These are phyloP conservation scores for Protomyces inouyei DNA, from an alignment of 1,139 yeast species.

Conservation along the genomic window DNA sequence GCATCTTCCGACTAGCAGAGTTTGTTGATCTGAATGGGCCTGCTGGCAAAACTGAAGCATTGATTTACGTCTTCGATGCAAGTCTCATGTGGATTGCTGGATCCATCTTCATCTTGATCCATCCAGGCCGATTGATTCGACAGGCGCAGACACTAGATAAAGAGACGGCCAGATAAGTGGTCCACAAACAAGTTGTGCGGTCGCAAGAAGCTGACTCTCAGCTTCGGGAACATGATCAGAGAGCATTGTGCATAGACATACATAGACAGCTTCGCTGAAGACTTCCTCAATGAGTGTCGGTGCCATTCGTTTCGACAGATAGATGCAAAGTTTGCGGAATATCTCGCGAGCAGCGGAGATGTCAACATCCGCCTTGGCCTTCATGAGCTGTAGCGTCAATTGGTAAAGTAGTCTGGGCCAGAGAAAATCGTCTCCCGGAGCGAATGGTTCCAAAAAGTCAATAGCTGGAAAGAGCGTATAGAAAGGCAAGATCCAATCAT, in stretches of 20 bases:
- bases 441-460: background rate
- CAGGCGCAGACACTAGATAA: background rate
- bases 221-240: background rate
- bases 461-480: background rate
- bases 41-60: background rate
- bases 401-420: background rate
- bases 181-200: background rate
- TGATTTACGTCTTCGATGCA: background rate
- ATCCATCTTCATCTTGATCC: background rate
- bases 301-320: background rate
- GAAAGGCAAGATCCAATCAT: background rate
- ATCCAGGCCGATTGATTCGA: background rate
- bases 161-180: background rate
- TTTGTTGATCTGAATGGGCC: background rate
- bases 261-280: background rate
- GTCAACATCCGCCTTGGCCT: background rate
- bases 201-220: background rate
- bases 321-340: background rate
- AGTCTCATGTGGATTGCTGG: background rate
- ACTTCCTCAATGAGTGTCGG: background rate
- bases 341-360: constrained; percentile 2
- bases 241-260: background rate
- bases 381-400: background rate
- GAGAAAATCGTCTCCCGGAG: background rate
- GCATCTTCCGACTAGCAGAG: constrained; percentile 1